These are phyloP conservation scores for Gossypium rotundifolium DNA, from an alignment of 345 rosid species.

Conservation along the genomic window DNA sequence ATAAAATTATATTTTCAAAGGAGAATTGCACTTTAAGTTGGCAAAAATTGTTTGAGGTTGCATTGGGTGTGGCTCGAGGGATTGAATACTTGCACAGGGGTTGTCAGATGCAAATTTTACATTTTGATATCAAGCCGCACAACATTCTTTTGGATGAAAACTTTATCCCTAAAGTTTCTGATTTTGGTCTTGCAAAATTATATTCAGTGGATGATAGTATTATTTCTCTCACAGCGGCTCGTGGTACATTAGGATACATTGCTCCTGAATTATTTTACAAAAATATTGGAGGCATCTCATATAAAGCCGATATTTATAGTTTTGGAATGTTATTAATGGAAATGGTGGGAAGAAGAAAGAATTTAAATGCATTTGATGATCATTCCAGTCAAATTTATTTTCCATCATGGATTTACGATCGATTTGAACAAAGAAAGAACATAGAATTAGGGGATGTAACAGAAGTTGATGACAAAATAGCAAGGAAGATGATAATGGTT, in stretches of 20 bases:
- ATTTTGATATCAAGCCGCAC: constrained; percentile 7
- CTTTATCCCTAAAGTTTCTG: background rate
- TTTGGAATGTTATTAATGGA: constrained; percentile 11
- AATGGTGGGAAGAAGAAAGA: constrained; percentile 10
- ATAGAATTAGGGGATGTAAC: background rate
- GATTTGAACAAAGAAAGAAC: background rate
- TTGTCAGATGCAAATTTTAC: constrained; percentile 11
- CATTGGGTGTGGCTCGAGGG: constrained; percentile 12
- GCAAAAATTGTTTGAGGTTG: background rate
- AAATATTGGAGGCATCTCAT: background rate
- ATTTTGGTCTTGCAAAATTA: background rate
- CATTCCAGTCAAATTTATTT: background rate
- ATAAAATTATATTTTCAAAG: background rate
- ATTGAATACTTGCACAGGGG: constrained; percentile 11
- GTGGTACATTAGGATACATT: background rate
- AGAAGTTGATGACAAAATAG: background rate
- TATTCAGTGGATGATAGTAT: background rate
- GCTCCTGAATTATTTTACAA: constrained; percentile 1
- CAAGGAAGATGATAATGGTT: background rate
- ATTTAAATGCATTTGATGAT: background rate
- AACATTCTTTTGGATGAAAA: background rate
- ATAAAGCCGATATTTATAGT: background rate
- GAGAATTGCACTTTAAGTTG: background rate
- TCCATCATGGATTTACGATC: background rate
- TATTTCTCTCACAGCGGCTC: background rate